phyloP scores from a whole-genome alignment of 495 filamentous ascomycete species.

The Bryoglossum gracile region DNA sequence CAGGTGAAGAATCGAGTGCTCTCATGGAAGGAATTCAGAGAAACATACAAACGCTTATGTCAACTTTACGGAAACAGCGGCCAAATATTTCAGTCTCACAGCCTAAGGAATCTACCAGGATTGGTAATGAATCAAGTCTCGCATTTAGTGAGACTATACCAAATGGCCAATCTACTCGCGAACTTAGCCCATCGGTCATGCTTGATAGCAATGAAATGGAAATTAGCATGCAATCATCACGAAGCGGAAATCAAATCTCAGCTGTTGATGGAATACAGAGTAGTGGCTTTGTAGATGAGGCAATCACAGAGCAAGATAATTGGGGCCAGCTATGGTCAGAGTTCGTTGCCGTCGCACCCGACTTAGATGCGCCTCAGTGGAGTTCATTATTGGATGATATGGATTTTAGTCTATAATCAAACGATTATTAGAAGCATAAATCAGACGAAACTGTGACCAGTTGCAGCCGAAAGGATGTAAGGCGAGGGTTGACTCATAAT shows the following conservation, averaged over 20 bases:
- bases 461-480: too few species aligned
- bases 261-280: background rate
- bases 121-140: background rate
- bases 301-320: background rate
- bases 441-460: too few species aligned
- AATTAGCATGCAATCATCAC: background rate
- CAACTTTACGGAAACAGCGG: background rate
- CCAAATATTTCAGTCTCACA: background rate
- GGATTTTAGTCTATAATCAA: slow-evolving; percentile 1
- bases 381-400: slow-evolving; percentile 5
- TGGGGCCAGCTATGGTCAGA: slow-evolving; percentile 10
- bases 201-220: background rate
- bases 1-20: background rate
- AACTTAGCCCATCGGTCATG: background rate
- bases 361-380: slow-evolving; percentile 4
- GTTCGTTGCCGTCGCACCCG: slow-evolving; percentile 2
- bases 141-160: background rate
- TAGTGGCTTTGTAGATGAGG: background rate
- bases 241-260: background rate
- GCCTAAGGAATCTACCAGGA: background rate
- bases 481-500: too few species aligned
- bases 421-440: background rate
- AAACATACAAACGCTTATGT: slow-evolving; percentile 6
- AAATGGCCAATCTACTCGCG: background rate
- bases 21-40: slow-evolving; percentile 1